Base-by-base conservation (phyloP, 202 grass and related monocot species). In the Setaria italica region DNA sequence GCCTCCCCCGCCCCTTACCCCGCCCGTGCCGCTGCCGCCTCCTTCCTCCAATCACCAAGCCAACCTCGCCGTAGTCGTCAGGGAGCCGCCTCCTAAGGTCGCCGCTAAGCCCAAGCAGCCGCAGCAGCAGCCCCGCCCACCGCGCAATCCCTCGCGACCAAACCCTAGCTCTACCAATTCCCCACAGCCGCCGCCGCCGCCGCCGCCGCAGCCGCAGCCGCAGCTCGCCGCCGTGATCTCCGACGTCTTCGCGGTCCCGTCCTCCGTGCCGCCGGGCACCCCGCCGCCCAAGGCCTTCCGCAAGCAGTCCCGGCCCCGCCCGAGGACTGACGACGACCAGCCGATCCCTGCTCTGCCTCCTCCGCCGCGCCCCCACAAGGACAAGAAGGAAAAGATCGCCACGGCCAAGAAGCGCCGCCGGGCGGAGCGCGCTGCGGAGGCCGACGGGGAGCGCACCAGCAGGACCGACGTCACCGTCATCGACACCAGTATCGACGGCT, bases 391-490 rank as follows among this genome's bases (percentile, higher is more conserved):
- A 30, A 34, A 85, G 48, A 16, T 10, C 3, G 69, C 70, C 48
- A 88, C 72, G 84, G 70, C 11, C 49, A 87, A 81, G 76, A 94
- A 90, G 77, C 87, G 67, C 51, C 56, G 82, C 77, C 82, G 65
- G 29, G 70, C 82, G 37, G 90, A 84, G 57, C 77, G 78, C 45
- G 56, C 82, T 16, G 82, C 72, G 20, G 63, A 21, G 54, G 74
- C 68, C 3, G 87, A 88, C 59, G 76, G 78, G 4, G 83, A 89
- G 77, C 82, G 78, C 73, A 58, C 58, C 74, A 80, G 80, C 62
- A 85, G 71, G 89, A 94, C 97, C 1, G 94, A 99, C 48, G 90
- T 94, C 62, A 99, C 97, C 10, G 87, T 99, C 21, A 99, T 99
- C 45, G 97, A 99, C 67, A 96, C 92, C 49, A 97, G 97, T 85